A percentile compares a stretch with the other conserved stretches of the same genome.
Evolutionary conservation across 257 asterid genomes (phyloP).

Genomic region (Perilla frutescens): DNA sequence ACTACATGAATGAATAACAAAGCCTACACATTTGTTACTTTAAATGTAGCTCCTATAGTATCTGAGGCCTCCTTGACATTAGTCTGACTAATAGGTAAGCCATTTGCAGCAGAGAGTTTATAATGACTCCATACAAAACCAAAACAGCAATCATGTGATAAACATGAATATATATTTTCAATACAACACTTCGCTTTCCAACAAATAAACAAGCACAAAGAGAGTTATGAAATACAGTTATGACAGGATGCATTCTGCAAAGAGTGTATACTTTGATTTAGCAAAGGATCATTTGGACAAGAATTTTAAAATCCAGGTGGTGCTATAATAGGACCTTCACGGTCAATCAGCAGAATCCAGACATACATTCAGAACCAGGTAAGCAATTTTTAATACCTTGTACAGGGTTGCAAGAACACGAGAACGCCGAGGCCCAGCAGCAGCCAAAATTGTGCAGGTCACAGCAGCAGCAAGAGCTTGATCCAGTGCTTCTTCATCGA

Average conservation of each 20-base stretch:
- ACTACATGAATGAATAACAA: constrained; percentile 3
- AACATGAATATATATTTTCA: background rate
- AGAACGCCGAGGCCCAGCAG: constrained; percentile 94
- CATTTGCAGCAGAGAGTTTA: constrained; percentile 3
- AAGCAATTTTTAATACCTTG: constrained; percentile 59
- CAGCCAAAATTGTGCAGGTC: constrained; percentile 96
- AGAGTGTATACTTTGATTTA: background rate
- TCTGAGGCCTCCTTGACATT: background rate
- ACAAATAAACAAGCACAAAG: constrained; percentile 1
- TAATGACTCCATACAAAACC: constrained; percentile 21
- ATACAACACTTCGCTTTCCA: constrained; percentile 2
- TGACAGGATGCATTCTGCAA: background rate
- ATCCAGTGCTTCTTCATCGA: constrained; percentile 89
- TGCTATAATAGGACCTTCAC: background rate
- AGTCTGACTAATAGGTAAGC: background rate
- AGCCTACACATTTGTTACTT: background rate
- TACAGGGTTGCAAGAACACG: constrained; percentile 97
- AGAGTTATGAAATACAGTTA: background rate
- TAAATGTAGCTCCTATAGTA: constrained; percentile 8
- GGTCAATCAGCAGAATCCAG: background rate
- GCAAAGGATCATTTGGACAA: constrained; percentile 25
- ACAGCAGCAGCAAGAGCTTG: constrained; percentile 93
- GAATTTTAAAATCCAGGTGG: constrained; percentile 5
- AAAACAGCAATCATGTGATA: constrained; percentile 9
- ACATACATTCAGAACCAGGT: background rate